Evolutionary conservation across 2,329 filamentous ascomycete genomes (phyloP), one percentile per base, ranked within the genome.

Genomic region (Neofusicoccum umdonicola): DNA sequence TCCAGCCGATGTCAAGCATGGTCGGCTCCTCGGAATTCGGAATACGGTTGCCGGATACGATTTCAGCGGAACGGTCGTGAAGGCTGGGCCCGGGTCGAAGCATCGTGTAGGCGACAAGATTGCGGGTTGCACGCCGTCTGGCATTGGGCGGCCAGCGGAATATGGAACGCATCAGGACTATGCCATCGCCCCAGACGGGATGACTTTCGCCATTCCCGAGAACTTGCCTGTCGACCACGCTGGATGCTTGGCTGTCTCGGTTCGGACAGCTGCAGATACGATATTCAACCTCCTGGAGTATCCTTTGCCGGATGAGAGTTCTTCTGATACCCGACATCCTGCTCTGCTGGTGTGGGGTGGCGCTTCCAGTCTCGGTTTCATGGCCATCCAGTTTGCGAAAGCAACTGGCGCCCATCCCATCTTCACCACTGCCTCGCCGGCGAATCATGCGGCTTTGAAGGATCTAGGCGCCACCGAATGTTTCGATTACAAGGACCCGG

Each of bases 261-360:
- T 75, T 37, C 81, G 88, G 37, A 88, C 86, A 0, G 84, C 83
- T 11, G 85, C 88, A 71, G 84, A 89, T 70, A 77, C 83, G 3
- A 70, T 84, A 2, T 80, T 78, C 1, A 73, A 73, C 1, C 85
- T 88, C 65, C 75, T 89, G 11, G 77, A 73, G 0, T 73, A 89
- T 17, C 79, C 81, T 35, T 78, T 86, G 0, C 85, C 85, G 0
- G 71, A 74, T 15, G 72, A 67, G 12, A 83, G 76, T 66, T 42
- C 77, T 72, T 60, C 76, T 68, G 5, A 65, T 71, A 41, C 68
- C 45, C 76, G 76, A 0, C 39, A 22, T 12, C 22, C 42, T 17
- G 39, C 66, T 2, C n/a, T 67, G 2, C 54, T 67, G 15, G 47
- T 67, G 12, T 68, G 65, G 66, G 63, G 65, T 47, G 66, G 50